phyloP scores from a whole-genome alignment of 306 rosid species.

The Cucumis cinereus region DNA sequence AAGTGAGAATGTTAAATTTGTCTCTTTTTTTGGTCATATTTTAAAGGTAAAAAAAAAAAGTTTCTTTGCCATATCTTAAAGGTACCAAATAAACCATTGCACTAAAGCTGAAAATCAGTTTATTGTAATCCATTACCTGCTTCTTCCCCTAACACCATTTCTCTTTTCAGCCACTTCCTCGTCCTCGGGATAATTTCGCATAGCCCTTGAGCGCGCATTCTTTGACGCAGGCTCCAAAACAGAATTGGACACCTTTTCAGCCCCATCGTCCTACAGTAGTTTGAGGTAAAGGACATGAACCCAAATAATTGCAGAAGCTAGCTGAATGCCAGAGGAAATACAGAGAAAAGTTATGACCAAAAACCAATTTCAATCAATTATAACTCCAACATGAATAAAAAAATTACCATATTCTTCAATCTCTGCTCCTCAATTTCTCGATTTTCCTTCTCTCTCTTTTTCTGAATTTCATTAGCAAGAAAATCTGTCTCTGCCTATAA shows the following conservation, averaged over 20 bases:
- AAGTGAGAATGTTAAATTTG: neutral
- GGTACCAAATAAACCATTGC: neutral
- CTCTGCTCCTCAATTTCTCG: conserved; percentile 63
- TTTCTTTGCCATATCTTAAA: neutral
- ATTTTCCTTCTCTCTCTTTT: conserved; percentile 65
- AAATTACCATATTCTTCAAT: conserved; percentile 70
- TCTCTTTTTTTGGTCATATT: neutral
- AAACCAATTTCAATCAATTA: conserved; percentile 34
- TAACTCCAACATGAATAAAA: conserved; percentile 57
- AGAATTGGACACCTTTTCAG: conserved; percentile 43
- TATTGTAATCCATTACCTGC: conserved; percentile 32
- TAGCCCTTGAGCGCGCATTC: conserved; percentile 28
- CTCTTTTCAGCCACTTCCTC: conserved; percentile 43
- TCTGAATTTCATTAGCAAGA: conserved; percentile 72
- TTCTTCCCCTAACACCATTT: conserved; percentile 58
- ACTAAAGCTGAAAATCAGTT: conserved; percentile 1
- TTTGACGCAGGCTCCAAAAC: conserved; percentile 39
- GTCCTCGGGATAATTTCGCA: conserved; percentile 31
- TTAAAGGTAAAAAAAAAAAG: neutral
- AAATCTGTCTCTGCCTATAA: conserved; percentile 76
- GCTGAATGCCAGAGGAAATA: conserved; percentile 92
- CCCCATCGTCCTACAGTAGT: conserved; percentile 99
- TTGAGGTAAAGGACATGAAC: conserved; percentile 99
- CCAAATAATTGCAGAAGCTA: conserved; percentile 99
- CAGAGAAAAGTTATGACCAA: conserved; percentile 75